Base-by-base conservation (phyloP, 805 yeast genomes). In the Torulaspora indica region DNA sequence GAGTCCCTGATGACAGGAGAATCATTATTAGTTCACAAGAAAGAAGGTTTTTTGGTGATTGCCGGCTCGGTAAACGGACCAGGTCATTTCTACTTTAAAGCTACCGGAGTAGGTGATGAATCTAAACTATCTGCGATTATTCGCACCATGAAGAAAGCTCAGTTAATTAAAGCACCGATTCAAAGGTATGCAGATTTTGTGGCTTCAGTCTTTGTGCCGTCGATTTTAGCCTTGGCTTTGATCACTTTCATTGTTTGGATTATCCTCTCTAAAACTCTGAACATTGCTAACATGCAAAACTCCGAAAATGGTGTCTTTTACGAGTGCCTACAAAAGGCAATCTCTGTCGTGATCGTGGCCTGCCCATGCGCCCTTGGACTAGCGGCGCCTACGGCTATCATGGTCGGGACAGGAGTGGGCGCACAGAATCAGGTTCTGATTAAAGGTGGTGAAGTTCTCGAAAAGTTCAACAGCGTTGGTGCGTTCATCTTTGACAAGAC, bases 391-490 rank as follows among this genome's bases (percentile, higher is more conserved):
- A 95, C 98, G 1, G 98, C 98, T 0, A 87, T 93, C 8, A 93
- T 95, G 97, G 98, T 93, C 2, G 98, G 97, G 7, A 91, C 98
- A 2, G 98, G 98, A 32, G 83, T 88, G 17, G 98, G 96, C 32
- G 98, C 98, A 0, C 65, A 77, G 10, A 73, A 87, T 63, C 98
- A 98, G 14, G 84, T 93, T 4, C 70, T 93, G 42, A 85, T 93
- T 56, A 93, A 91, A 64, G 96, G 97, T 38, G 98, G 97, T 17
- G 95, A 84, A 40, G 78, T 85, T 12, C 73, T 93, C 49, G 98
- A 93, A 59, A 73, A 69, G 45, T 82, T 93, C 6, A 77, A 78
- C 55, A 67, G 73, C 14, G 71, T 87, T 31, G 75, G 80, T 50
- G 73, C 78, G 9, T 78, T 88, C 22, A 71, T 93, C 24, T 91